Conservation (phyloP, 164 flowering plant species). For the Buxus sempervirens region DNA sequence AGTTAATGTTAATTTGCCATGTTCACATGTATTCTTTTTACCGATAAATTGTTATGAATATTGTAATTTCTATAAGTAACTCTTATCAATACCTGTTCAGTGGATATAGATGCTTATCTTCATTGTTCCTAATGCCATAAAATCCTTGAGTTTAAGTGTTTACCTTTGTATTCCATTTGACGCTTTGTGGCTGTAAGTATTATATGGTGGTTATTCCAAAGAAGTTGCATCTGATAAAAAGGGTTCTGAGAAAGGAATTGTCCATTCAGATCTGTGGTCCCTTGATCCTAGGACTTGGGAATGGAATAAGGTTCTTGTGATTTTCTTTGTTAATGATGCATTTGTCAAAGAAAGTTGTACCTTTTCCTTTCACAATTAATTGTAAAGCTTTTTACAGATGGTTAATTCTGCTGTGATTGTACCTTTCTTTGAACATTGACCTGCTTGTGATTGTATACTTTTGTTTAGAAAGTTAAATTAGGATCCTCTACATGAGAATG, state of each 20-base stretch:
- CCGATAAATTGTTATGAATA: no score
- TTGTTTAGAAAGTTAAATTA: no score
- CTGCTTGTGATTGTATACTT: not conserved
- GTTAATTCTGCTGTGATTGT: not conserved
- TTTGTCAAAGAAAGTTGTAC: not conserved
- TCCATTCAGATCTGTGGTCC: slow-evolving; percentile 95
- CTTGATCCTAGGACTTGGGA: slow-evolving; percentile 98
- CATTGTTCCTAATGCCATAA: no score
- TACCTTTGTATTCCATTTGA: no score
- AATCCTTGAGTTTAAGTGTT: no score
- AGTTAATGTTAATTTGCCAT: no score
- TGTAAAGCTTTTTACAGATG: not conserved
- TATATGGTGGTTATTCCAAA: slow-evolving; percentile 96
- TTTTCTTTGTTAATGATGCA: slow-evolving; percentile 1
- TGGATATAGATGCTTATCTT: no score
- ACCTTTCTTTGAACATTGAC: not conserved
- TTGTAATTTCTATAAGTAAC: no score
- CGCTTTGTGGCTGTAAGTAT: no score
- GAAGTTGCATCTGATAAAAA: slow-evolving; percentile 78
- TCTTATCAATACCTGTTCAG: no score
- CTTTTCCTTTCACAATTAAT: not conserved
- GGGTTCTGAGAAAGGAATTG: slow-evolving; percentile 80
- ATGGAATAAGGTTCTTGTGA: slow-evolving; percentile 82
- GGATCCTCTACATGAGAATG: not conserved
- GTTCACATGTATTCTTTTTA: no score